Base-by-base conservation (phyloP, 2,329 filamentous ascomycete genomes). In the Sporothrix curviconia region DNA sequence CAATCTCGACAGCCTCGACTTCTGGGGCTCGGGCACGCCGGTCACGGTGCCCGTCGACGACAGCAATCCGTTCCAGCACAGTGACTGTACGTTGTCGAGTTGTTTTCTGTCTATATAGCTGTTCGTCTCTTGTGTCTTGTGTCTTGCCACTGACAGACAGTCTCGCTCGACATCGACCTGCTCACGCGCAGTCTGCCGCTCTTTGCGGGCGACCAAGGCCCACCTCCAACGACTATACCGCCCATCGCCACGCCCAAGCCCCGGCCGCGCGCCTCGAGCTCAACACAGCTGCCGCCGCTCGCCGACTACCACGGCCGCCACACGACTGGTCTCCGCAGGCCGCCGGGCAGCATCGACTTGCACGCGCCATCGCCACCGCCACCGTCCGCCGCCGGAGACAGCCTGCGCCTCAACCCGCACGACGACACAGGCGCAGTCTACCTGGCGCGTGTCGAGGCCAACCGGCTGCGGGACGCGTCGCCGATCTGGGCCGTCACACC, bases 401-500 rank as follows among this genome's bases (percentile, higher is more conserved):
- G 30, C 34, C 17, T 30, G 37, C 37, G 17, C n/a, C 30, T 14
- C 53, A 28, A 9, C 8, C 52, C 46, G n/a, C 46, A 24, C 39
- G 22, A 56, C 34, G 39, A 44, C 17, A 30, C 49, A 8, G 46
- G 32, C 17, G 34, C 51, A 7, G 50, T 42, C 14, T 58, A 51
- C 52, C 15, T 32, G n/a, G 46, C 59, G 3, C 49, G 59, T 5
- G 28, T 51, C 4, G 56, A 60, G 34, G 58, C 59, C 14, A 60
- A 60, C 37, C 30, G 53, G 4, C 15, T 53, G 34, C 57, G 59
- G n/a, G 49, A 60, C 28, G 44, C 37, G 11, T 46, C 56, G 34
- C 59, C 59, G 0, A 34, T 59, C 11, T 61, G 59, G 57, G 34
- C 57, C 6, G 40, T 44, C 5, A 52, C 54, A n/a, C 59, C 59